Evolutionary conservation across 2,329 filamentous ascomycete genomes (phyloP).

Genomic region (Mycosphaerella arachidis): DNA sequence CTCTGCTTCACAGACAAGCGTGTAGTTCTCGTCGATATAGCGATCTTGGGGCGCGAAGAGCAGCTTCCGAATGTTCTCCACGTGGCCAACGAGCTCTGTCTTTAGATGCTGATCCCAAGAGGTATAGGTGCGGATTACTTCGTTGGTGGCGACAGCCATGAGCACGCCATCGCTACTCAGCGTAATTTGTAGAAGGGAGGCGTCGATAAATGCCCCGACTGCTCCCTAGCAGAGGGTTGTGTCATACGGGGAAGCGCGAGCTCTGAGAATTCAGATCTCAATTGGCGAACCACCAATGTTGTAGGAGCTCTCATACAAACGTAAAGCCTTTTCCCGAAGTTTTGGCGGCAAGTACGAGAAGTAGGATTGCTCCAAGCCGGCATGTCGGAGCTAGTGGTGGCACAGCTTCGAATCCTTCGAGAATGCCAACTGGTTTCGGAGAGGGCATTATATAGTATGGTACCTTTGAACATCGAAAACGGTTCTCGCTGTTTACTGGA

Average conservation of each 20-base stretch:
- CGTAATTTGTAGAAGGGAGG: background rate
- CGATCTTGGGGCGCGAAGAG: conserved; percentile 3
- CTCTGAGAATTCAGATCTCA: background rate
- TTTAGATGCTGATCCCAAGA: background rate
- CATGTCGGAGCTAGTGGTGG: no score
- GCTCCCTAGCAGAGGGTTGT: background rate
- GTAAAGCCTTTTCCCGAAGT: background rate
- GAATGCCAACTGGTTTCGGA: no score
- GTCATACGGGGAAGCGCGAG: background rate
- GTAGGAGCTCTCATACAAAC: background rate
- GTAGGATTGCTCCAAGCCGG: background rate
- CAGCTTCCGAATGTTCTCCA: conserved; percentile 1
- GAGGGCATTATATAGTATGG: no score
- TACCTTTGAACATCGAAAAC: no score
- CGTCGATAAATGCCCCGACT: background rate
- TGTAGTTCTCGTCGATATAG: conserved; percentile 4
- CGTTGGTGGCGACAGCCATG: conserved; percentile 1
- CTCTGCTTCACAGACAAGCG: conserved; percentile 9
- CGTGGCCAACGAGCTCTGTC: conserved; percentile 9
- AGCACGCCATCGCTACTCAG: no score
- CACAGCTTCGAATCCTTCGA: no score
- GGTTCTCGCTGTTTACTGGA: no score
- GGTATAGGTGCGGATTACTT: conserved; percentile 4
- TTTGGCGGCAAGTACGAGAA: background rate
- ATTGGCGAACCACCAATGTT: background rate